These are phyloP conservation scores for Conticribra weissflogii DNA, from an alignment of 108 stramenopile genomes.

Conservation along the genomic window DNA sequence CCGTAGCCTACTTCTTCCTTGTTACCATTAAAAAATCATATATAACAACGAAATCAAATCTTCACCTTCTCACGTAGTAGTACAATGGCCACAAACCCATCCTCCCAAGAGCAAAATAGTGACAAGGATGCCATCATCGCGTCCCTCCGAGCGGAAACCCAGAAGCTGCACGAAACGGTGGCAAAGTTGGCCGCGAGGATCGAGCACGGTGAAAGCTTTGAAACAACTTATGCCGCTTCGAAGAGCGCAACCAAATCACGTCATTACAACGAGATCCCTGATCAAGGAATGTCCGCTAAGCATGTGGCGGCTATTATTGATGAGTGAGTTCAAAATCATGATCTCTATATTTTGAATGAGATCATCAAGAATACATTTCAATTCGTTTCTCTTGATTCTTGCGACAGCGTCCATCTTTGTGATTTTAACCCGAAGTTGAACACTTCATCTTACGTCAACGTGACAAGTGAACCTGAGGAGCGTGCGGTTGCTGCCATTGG, in stretches of 20 bases:
- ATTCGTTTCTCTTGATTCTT: background rate
- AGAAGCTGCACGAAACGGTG: conserved; percentile 15
- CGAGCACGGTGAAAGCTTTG: conserved; percentile 1
- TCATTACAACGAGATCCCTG: conserved; percentile 6
- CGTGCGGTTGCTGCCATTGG: conserved; percentile 35
- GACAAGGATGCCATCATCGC: conserved; percentile 35
- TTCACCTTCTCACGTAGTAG: too few relatives aligned
- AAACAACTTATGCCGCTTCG: conserved; percentile 21
- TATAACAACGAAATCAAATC: too few relatives aligned
- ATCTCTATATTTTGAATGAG: background rate
- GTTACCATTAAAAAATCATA: too few relatives aligned
- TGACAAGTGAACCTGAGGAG: conserved; percentile 42
- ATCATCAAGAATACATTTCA: background rate
- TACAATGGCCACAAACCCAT: too few relatives aligned
- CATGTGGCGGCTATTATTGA: conserved; percentile 14
- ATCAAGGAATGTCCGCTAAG: conserved; percentile 24
- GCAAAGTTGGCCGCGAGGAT: conserved; percentile 9
- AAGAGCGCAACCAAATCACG: background rate
- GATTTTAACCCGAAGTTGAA: conserved; percentile 48
- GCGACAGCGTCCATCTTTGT: conserved; percentile 21
- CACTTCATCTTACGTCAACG: conserved; percentile 48
- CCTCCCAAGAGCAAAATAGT: too few relatives aligned
- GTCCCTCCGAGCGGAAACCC: conserved; percentile 21
- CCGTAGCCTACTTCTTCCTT: too few relatives aligned
- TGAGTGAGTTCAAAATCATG: background rate